Base-by-base conservation (phyloP, 2,329 filamentous ascomycete genomes). In the Colletotrichum graminicola region DNA sequence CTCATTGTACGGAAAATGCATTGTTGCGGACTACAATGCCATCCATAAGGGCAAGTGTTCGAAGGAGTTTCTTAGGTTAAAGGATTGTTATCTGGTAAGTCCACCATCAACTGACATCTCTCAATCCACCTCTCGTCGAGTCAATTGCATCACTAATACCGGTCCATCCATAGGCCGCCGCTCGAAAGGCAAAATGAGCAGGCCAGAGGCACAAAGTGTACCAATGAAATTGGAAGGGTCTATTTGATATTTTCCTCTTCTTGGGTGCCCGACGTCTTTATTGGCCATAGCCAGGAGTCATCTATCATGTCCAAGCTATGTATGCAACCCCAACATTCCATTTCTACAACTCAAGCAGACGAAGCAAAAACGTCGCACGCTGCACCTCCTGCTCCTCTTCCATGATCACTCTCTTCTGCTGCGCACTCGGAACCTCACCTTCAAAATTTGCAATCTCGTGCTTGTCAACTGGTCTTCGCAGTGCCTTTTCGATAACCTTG, bases 1-100 rank as follows among this genome's bases (percentile, higher is more conserved):
- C 63, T 87, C 94, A 3, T 85, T 89, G 16, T 99, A 98, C 78
- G 96, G 95, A 75, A 95, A 94, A 85, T 99, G 96, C 80, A 91
- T 99, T 74, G 88, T 95, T 62, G 89, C 90, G 49, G 95, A 98
- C 79, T 98, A 97, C 82, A 95, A 95, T 78, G 90, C 94, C 5
- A 90, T 97, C 3, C 89, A 94, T 76, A 97, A 97, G 79, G 94
- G 98, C 79, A 96, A 96, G 85, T 99, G 96, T 78, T 86, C 87
- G 5, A 90, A 90, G 69, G 94, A 98, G 78, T 98, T 99, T 76
- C 85, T 96, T 81, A 90, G 84, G 75, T 81, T 98, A 60, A 97
- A 97, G 80, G 87, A 97, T 75, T 98, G 95, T 79, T 97, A 94
- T 78, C 78, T 97, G 78, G 95, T 97, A 85, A 77, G 55, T 88